Evolutionary conservation across 2,329 filamentous ascomycete species (phyloP), one percentile per base, ranked within the genome.

Genomic region (Epichloe brachyelytri): DNA sequence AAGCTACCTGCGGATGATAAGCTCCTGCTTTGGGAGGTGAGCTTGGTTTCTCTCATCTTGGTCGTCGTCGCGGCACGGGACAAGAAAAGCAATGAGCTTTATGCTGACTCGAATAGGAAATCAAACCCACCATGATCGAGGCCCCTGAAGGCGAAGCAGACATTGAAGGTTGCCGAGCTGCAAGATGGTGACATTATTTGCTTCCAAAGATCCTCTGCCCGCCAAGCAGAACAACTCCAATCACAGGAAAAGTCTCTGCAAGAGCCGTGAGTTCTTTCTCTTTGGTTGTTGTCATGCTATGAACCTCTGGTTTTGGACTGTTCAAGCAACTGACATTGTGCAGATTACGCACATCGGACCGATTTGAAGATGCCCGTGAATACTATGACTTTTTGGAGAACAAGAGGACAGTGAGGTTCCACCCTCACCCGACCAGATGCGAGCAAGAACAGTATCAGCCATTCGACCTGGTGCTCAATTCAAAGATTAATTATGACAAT

Each of bases 81-180:
- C 26, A 30, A 30, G 26, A 10, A 30, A 10, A 30, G 26, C 26
- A 30, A 30, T 30, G 8, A 10, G 26, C 15, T 10, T 7, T 20
- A 22, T 14, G 47, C 44, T 45, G 54, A 58, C 37, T 38, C 38
- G 48, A 26, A 43, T 36, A 80, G 76, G 93, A 98, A 72, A 97
- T 98, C 69, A 98, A 97, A 69, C 89, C 90, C 48, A 87, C 82
- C 54, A 97, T 97, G 90, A 95, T 98, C 58, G 94, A 98, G 63
- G 63, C 77, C 80, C 6, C 85, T 98, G 73, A 97, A 96, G 69
- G 79, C 84, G 0, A 97, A 95, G 70, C 82, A 88, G 62, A 88
- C 89, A 0, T 76, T 98, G 53, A 86, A 89, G 57, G 83, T 87
- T 53, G 93, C 93, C 1, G 94, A 98, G 65, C 85, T 98, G 22